Conservation (phyloP, 2,329 filamentous ascomycete species). For the Berkeleyomyces rouxiae region DNA sequence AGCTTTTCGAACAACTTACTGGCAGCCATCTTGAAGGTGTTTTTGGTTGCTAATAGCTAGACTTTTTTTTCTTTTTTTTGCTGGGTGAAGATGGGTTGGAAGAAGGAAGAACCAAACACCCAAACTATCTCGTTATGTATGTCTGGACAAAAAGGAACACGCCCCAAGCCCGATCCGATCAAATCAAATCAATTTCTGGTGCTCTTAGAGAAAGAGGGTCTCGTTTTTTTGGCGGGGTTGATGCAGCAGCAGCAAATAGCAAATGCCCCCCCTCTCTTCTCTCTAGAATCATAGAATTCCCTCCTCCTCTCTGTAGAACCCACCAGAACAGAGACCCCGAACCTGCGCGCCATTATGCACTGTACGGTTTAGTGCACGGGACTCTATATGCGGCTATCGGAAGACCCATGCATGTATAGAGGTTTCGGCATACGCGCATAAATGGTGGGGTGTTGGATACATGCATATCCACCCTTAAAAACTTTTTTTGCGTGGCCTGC, state of each 20-base stretch:
- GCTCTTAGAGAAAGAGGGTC: background rate
- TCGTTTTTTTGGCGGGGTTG: slow-evolving; percentile 11
- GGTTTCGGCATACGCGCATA: background rate
- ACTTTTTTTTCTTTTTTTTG: background rate
- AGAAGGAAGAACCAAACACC: background rate
- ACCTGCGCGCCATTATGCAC: slow-evolving; percentile 4
- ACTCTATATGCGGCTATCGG: background rate
- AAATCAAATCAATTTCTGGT: background rate
- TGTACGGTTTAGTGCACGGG: background rate
- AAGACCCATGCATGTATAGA: background rate
- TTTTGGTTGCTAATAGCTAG: background rate
- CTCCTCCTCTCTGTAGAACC: background rate
- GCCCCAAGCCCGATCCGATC: background rate
- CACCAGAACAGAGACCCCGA: background rate
- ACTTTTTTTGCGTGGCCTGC: background rate
- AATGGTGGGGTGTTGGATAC: slow-evolving; percentile 2
- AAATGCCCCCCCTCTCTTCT: background rate
- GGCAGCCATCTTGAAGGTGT: slow-evolving; percentile 20
- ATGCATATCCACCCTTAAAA: slow-evolving; percentile 6
- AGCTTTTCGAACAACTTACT: slow-evolving; percentile 18
- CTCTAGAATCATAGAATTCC: background rate
- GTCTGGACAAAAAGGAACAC: background rate
- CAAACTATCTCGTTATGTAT: background rate
- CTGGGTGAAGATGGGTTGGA: background rate
- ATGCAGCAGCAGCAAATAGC: background rate